Conservation (phyloP, 805 yeast species). For the Schwanniomyces occidentalis region DNA sequence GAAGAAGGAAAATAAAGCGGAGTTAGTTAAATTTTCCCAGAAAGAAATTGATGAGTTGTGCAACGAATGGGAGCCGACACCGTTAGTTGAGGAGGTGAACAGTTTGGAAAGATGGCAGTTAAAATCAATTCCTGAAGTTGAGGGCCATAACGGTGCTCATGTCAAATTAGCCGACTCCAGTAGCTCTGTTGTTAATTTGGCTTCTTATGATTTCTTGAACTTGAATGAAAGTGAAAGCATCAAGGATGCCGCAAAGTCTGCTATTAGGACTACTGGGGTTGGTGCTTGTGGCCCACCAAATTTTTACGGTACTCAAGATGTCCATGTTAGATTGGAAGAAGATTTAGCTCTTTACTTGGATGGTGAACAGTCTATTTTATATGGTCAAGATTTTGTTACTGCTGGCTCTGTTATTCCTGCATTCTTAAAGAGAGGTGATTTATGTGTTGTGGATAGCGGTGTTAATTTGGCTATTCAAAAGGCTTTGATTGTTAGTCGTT, state of each 20-base stretch:
- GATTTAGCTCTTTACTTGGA: constrained; percentile 75
- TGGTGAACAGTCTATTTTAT: constrained; percentile 75
- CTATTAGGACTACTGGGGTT: constrained; percentile 76
- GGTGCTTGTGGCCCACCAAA: constrained; percentile 99
- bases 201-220: constrained; percentile 71
- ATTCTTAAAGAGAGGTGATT: constrained; percentile 92
- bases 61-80: constrained; percentile 91
- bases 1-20: constrained; percentile 72
- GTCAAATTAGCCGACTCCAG: constrained; percentile 28
- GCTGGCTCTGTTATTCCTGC: constrained; percentile 89
- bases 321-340: constrained; percentile 76
- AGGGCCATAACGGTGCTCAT: constrained; percentile 52
- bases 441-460: constrained; percentile 82
- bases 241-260: constrained; percentile 51
- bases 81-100: constrained; percentile 60
- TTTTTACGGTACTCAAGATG: constrained; percentile 93
- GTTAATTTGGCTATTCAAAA: constrained; percentile 79
- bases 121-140: constrained; percentile 60
- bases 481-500: constrained; percentile 83
- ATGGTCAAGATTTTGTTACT: constrained; percentile 91
- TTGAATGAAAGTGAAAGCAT: constrained; percentile 52
- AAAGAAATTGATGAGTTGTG: constrained; percentile 79
- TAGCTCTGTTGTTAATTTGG: constrained; percentile 56
- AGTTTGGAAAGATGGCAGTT: constrained; percentile 62
- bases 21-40: constrained; percentile 57